Conservation (phyloP, 352 stramenopile genomes). For the Pythium insidiosum region DNA sequence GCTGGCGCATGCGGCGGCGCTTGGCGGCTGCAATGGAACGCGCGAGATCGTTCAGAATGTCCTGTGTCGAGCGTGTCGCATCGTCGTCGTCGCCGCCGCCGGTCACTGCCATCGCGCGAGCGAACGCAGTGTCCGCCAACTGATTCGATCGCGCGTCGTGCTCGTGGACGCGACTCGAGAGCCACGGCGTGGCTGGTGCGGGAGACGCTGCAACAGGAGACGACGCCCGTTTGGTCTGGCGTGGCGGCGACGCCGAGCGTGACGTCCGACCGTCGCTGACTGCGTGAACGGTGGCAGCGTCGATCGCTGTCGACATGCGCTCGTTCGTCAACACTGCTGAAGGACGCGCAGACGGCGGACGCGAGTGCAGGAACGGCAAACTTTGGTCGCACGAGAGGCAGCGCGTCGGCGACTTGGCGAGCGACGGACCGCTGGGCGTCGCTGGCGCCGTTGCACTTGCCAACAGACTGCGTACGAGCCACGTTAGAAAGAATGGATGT, state of each 20-base stretch:
- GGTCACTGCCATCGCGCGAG: constrained; percentile 11
- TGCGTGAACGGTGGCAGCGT: too few relatives aligned
- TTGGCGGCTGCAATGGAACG: constrained; percentile 11
- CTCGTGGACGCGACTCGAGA: too few relatives aligned
- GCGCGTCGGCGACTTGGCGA: constrained; percentile 46
- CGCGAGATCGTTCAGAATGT: constrained; percentile 12
- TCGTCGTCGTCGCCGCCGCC: background rate
- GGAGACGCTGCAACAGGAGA: too few relatives aligned
- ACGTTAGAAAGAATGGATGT: too few relatives aligned
- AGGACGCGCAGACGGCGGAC: background rate
- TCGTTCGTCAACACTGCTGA: too few relatives aligned
- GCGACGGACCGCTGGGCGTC: constrained; percentile 17
- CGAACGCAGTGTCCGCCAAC: constrained; percentile 13
- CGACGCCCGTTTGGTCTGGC: too few relatives aligned
- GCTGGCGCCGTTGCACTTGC: background rate
- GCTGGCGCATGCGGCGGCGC: constrained; percentile 9
- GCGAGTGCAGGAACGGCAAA: constrained; percentile 18
- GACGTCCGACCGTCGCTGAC: too few relatives aligned
- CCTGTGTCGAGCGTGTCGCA: constrained; percentile 7
- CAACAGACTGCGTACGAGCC: constrained; percentile 5
- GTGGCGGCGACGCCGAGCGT: too few relatives aligned
- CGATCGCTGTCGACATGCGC: too few relatives aligned
- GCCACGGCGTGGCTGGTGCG: too few relatives aligned
- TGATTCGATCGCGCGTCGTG: too few relatives aligned
- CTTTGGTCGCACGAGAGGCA: constrained; percentile 58